These are phyloP conservation scores for Coccinonectria pachysandricola DNA, from an alignment of 2,329 filamentous ascomycete species.

Conservation along the genomic window DNA sequence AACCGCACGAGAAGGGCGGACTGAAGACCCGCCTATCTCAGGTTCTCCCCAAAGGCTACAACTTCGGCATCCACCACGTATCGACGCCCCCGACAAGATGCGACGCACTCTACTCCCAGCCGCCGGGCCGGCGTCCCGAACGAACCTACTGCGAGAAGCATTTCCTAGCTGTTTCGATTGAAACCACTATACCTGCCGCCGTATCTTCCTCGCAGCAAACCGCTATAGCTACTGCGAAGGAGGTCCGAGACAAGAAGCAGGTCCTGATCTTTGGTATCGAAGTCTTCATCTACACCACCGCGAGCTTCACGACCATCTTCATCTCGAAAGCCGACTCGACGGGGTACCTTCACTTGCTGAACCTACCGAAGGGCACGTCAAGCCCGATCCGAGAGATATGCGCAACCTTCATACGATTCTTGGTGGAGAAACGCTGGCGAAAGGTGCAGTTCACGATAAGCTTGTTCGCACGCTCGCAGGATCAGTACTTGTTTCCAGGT, in stretches of 20 bases:
- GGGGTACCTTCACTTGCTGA: constrained; percentile 64
- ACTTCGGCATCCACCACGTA: constrained; percentile 71
- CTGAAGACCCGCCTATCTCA: constrained; percentile 27
- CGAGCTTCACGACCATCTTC: constrained; percentile 74
- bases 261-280: constrained; percentile 78
- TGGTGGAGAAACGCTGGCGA: constrained; percentile 58
- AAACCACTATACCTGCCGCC: constrained; percentile 11
- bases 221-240: constrained; percentile 15
- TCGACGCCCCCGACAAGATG: constrained; percentile 72
- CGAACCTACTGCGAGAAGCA: constrained; percentile 82
- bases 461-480: constrained; percentile 83
- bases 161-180: constrained; percentile 48
- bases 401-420: constrained; percentile 63
- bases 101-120: constrained; percentile 67
- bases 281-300: constrained; percentile 76
- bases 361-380: constrained; percentile 48
- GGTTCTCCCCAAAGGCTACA: constrained; percentile 42
- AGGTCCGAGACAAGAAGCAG: constrained; percentile 24
- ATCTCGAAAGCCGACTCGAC: constrained; percentile 97
- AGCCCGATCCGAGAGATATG: constrained; percentile 69
- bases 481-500: constrained; percentile 89
- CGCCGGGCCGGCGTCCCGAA: constrained; percentile 60
- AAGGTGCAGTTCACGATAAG: constrained; percentile 66
- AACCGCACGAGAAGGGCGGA: constrained; percentile 3
- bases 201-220: constrained; percentile 7